These are phyloP conservation scores for Fusarium redolens DNA, from an alignment of 2,329 filamentous ascomycete genomes.

Conservation along the genomic window DNA sequence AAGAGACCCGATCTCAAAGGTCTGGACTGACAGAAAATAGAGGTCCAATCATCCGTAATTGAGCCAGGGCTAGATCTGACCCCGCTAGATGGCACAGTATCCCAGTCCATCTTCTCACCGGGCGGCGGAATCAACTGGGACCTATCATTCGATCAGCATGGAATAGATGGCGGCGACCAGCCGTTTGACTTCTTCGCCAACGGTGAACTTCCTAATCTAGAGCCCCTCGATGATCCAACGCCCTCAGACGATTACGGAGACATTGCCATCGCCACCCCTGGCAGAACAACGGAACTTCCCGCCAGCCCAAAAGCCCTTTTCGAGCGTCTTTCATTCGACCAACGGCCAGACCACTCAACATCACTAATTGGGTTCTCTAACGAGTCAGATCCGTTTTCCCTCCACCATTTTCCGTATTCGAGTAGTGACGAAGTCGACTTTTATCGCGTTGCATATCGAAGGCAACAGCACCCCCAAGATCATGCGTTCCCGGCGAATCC, in stretches of 20 bases:
- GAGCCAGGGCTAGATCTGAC: rapidly evolving
- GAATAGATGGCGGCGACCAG: background rate
- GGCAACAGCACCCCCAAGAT: background rate
- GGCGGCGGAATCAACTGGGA: background rate
- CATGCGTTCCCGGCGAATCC: background rate
- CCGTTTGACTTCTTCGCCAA: slow-evolving; percentile 9
- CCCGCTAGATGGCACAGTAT: background rate
- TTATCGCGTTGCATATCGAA: background rate
- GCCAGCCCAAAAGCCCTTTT: background rate
- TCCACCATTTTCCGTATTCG: background rate
- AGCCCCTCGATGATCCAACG: background rate
- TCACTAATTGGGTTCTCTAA: background rate
- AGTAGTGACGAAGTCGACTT: slow-evolving; percentile 7
- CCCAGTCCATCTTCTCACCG: background rate
- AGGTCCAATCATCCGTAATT: rapidly evolving
- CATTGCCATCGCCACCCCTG: background rate
- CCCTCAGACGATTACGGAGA: background rate
- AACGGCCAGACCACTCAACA: background rate
- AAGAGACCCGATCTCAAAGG: rapidly evolving
- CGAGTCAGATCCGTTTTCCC: background rate
- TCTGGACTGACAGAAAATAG: background rate
- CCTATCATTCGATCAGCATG: background rate
- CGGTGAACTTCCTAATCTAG: background rate
- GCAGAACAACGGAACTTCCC: background rate
- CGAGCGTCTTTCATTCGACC: background rate